Conservation (phyloP, 2,329 filamentous ascomycete species). For the Xylariaceae sp. region DNA sequence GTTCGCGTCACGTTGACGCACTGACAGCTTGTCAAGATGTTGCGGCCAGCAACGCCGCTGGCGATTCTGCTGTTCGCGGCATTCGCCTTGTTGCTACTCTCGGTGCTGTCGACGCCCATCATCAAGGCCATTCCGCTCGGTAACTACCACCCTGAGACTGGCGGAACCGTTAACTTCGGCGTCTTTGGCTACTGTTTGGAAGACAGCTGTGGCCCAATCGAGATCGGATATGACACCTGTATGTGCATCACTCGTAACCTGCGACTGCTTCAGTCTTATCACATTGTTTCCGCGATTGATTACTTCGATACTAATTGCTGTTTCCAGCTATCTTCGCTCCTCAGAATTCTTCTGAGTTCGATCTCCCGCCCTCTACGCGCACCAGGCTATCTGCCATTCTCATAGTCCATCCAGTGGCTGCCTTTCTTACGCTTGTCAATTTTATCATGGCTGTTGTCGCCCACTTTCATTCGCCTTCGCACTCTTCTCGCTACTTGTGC, state of each 20-base stretch:
- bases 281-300: not conserved
- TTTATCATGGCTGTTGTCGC: constrained; percentile 72
- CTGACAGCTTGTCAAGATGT: constrained; percentile 52
- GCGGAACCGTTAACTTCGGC: constrained; percentile 85
- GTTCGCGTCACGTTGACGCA: constrained; percentile 26
- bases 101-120: constrained; percentile 86
- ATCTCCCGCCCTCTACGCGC: constrained; percentile 48
- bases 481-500: constrained; percentile 84
- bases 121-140: constrained; percentile 81
- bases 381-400: constrained; percentile 77
- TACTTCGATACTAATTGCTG: constrained; percentile 13
- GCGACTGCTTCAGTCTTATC: not conserved
- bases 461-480: constrained; percentile 81
- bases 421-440: constrained; percentile 78
- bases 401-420: constrained; percentile 87
- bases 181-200: constrained; percentile 84
- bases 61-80: constrained; percentile 78
- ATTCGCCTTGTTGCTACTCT: constrained; percentile 78
- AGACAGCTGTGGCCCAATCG: constrained; percentile 61
- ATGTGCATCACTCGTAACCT: constrained; percentile 18
- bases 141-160: constrained; percentile 67
- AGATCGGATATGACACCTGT: constrained; percentile 85
- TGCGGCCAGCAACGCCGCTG: constrained; percentile 89
- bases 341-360: constrained; percentile 42
- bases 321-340: constrained; percentile 20